Percentiles rank a stretch among this genome's conserved stretches.
These are phyloP conservation scores for Oligophagozyma castellii DNA, from an alignment of 1,139 yeast genomes.

Conservation along the genomic window DNA sequence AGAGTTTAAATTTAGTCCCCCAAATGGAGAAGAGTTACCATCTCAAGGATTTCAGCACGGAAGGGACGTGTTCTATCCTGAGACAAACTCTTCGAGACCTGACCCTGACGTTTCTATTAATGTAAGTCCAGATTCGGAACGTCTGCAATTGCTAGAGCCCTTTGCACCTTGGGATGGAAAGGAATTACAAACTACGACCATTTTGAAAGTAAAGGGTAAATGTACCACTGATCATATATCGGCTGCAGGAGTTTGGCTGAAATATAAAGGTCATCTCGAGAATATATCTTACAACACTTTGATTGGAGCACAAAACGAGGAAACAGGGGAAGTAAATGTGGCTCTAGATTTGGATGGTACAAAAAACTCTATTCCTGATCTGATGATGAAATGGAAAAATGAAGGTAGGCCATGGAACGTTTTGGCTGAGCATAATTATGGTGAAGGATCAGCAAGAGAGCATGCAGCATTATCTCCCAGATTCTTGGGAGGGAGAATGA, in stretches of 20 bases:
- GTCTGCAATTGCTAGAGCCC: constrained; percentile 79
- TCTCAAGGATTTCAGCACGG: constrained; percentile 68
- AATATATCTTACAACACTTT: constrained; percentile 89
- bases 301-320: constrained; percentile 94
- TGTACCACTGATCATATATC: constrained; percentile 98
- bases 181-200: constrained; percentile 62
- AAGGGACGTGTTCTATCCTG: constrained; percentile 75
- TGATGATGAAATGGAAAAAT: constrained; percentile 90
- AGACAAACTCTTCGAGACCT: constrained; percentile 52
- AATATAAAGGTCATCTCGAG: constrained; percentile 94
- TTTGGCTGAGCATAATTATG: constrained; percentile 94
- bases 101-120: constrained; percentile 52
- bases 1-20: constrained; percentile 61
- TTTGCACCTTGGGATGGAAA: constrained; percentile 75
- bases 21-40: constrained; percentile 76
- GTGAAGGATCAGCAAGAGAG: constrained; percentile 98
- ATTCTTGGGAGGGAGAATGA: constrained; percentile 80
- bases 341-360: constrained; percentile 82
- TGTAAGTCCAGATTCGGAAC: constrained; percentile 67
- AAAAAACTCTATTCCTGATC: constrained; percentile 75
- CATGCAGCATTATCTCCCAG: constrained; percentile 96
- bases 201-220: constrained; percentile 89
- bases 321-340: constrained; percentile 87
- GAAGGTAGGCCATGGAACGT: constrained; percentile 84
- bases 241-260: constrained; percentile 99